phyloP scores from a whole-genome alignment of 1,139 yeast genomes.

The Pichia sp. region DNA sequence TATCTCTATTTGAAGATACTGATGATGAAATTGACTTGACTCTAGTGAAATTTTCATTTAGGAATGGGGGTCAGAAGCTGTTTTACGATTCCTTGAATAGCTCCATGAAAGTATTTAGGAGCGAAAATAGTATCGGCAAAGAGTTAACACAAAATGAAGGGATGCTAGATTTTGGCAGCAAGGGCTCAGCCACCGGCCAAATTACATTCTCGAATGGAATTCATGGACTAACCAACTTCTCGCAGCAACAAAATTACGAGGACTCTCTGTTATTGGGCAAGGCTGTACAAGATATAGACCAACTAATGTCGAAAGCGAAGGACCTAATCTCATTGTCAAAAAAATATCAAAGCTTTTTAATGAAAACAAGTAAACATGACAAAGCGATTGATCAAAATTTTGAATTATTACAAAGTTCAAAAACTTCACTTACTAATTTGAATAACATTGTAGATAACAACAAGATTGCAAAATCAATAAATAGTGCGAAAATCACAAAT shows the following conservation, averaged over 20 bases:
- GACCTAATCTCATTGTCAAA: constrained; percentile 59
- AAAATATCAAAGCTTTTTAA: constrained; percentile 27
- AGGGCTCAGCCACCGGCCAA: neutral
- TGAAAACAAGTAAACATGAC: constrained; percentile 10
- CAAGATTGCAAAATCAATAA: constrained; percentile 26
- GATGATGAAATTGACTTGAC: neutral
- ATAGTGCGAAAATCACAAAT: constrained; percentile 21
- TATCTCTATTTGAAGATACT: neutral
- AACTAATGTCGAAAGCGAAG: constrained; percentile 71
- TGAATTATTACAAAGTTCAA: constrained; percentile 42
- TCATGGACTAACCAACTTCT: constrained; percentile 61
- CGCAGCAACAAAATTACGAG: constrained; percentile 53
- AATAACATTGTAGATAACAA: constrained; percentile 27
- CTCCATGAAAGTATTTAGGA: constrained; percentile 34
- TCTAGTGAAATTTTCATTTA: constrained; percentile 53
- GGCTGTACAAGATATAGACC: constrained; percentile 75
- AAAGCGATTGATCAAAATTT: constrained; percentile 31
- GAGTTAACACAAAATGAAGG: neutral
- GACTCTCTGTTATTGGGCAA: constrained; percentile 62
- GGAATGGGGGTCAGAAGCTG: constrained; percentile 52
- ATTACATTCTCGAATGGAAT: constrained; percentile 42
- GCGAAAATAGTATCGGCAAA: too few relatives aligned
- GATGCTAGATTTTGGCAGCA: too few relatives aligned
- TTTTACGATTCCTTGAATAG: constrained; percentile 44
- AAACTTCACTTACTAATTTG: constrained; percentile 27